Conservation (phyloP, 306 rosid genomes). For the Rubus idaeus region DNA sequence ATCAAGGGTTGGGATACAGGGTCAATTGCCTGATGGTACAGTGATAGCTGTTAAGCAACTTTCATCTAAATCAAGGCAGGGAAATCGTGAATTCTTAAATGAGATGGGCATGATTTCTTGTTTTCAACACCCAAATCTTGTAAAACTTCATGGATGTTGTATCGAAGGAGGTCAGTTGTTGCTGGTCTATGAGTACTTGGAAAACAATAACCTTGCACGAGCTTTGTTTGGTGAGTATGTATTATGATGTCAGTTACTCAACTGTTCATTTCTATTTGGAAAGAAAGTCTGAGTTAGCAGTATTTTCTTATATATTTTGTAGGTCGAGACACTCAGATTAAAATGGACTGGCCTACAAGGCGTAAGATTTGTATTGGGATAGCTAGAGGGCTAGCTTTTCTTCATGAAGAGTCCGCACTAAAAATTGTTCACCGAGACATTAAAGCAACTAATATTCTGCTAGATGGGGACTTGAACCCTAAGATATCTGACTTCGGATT, state of each 20-base stretch:
- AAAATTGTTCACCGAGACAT: constrained; percentile 78
- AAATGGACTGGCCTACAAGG: constrained; percentile 61
- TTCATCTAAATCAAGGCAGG: constrained; percentile 66
- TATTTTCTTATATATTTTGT: constrained; percentile 5
- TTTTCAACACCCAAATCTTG: constrained; percentile 77
- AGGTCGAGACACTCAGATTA: constrained; percentile 40
- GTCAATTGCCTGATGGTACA: constrained; percentile 59
- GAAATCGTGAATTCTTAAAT: constrained; percentile 72
- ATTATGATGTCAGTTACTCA: background rate
- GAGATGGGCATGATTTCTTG: constrained; percentile 74
- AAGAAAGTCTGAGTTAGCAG: background rate
- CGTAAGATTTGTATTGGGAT: constrained; percentile 63
- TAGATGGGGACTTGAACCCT: constrained; percentile 60
- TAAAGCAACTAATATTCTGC: constrained; percentile 76
- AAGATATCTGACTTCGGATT: constrained; percentile 81
- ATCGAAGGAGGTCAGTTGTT: constrained; percentile 62
- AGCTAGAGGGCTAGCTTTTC: constrained; percentile 76
- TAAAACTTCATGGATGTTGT: constrained; percentile 72
- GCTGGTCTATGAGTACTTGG: constrained; percentile 75
- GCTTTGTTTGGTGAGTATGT: constrained; percentile 61
- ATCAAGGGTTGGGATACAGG: constrained; percentile 40
- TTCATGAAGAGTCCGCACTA: constrained; percentile 66
- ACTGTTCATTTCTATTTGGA: background rate
- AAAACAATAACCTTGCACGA: constrained; percentile 67
- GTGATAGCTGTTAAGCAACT: constrained; percentile 72